Percentiles rank a stretch among this genome's conserved stretches.
These are phyloP conservation scores for Zhuliangozyma blackwelliae DNA, from an alignment of 1,139 yeast species.

Conservation along the genomic window DNA sequence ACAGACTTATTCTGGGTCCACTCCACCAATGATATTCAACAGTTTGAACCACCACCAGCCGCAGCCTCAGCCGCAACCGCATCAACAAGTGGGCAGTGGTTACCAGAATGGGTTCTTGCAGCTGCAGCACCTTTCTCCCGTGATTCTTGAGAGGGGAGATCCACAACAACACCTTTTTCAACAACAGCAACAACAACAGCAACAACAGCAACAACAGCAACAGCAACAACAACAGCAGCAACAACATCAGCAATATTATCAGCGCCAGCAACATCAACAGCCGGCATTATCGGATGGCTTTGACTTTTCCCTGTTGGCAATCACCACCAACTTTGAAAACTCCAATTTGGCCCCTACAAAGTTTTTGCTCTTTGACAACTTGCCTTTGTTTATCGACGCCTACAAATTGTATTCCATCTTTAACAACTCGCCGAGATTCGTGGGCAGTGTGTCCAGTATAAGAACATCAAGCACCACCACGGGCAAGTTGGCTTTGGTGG, in stretches of 20 bases:
- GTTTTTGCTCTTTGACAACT: slow-evolving; percentile 69
- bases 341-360: slow-evolving; percentile 73
- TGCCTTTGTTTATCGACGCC: slow-evolving; percentile 50
- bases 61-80: slow-evolving; percentile 5
- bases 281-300: slow-evolving; percentile 52
- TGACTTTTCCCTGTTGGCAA: slow-evolving; percentile 37
- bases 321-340: slow-evolving; percentile 64
- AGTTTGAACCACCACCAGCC: slow-evolving; percentile 8
- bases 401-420: slow-evolving; percentile 32
- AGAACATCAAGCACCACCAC: slow-evolving; percentile 47
- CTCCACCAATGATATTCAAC: slow-evolving; percentile 21
- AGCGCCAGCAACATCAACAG: slow-evolving; percentile 7
- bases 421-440: slow-evolving; percentile 23
- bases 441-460: slow-evolving; percentile 36
- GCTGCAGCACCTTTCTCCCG: too few species aligned
- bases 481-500: slow-evolving; percentile 59
- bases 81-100: slow-evolving; percentile 1
- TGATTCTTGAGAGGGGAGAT: too few species aligned
- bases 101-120: too few species aligned
- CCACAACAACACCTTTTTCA: slow-evolving; percentile 2
- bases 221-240: slow-evolving; percentile 1
- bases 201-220: slow-evolving; percentile 4
- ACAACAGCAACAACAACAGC: slow-evolving; percentile 13
- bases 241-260: slow-evolving; percentile 1
- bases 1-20: slow-evolving; percentile 40